Conservation (phyloP, 805 yeast species). For the Lachancea kluyveri region DNA sequence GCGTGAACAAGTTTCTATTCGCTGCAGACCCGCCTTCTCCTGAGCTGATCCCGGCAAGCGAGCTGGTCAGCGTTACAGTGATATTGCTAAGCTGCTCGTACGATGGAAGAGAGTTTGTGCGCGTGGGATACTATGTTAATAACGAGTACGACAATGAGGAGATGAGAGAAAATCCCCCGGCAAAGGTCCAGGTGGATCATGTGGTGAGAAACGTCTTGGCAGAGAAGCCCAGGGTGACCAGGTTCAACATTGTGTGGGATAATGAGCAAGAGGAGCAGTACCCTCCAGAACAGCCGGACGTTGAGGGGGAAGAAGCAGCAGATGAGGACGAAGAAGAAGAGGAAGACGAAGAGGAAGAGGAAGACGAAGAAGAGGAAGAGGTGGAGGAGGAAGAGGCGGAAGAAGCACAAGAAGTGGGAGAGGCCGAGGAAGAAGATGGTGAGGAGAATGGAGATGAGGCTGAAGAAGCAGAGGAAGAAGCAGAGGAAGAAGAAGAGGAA, state of each 20-base stretch:
- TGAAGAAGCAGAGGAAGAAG: slow-evolving; percentile 13
- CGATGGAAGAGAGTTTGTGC: slow-evolving; percentile 87
- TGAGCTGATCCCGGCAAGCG: slow-evolving; percentile 92
- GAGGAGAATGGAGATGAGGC: slow-evolving; percentile 28
- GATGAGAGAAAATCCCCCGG: slow-evolving; percentile 87
- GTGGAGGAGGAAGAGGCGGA: slow-evolving; percentile 39
- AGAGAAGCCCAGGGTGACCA: slow-evolving; percentile 94
- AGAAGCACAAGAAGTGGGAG: slow-evolving; percentile 37
- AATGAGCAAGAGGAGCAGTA: slow-evolving; percentile 61
- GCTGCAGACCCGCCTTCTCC: slow-evolving; percentile 97
- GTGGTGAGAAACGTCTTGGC: slow-evolving; percentile 93
- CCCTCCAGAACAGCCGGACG: slow-evolving; percentile 71
- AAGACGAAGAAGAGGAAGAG: slow-evolving; percentile 43
- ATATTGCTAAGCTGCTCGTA: slow-evolving; percentile 89
- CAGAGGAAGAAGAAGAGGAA: slow-evolving; percentile 8
- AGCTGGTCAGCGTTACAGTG: slow-evolving; percentile 91
- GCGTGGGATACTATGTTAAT: slow-evolving; percentile 97
- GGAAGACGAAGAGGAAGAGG: slow-evolving; percentile 40
- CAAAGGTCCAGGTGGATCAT: slow-evolving; percentile 87
- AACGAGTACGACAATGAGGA: slow-evolving; percentile 95
- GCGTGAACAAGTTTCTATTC: slow-evolving; percentile 86
- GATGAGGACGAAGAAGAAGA: slow-evolving; percentile 52
- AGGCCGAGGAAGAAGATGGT: slow-evolving; percentile 36
- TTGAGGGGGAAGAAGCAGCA: slow-evolving; percentile 61
- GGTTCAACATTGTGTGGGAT: slow-evolving; percentile 97